Evolutionary conservation across 768 basidiomycete genomes (phyloP), one percentile per base, ranked within the genome.

Genomic region (Naematelia encephala): DNA sequence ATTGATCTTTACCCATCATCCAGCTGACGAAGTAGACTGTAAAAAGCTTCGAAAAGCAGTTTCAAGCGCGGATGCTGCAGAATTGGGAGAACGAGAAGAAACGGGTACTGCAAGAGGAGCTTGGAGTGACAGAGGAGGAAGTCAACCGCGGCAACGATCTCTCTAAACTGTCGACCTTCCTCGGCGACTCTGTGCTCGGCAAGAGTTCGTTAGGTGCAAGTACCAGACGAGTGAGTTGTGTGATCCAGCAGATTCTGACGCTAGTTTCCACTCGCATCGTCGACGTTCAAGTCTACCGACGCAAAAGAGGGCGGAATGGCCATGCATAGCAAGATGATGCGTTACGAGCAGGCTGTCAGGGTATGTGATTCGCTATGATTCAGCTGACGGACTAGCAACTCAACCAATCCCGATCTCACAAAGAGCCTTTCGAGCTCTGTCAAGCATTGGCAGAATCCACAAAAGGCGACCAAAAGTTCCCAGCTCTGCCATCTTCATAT

Each of bases 331-430:
- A 71, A 70, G 69, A 72, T 97, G 92, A 90, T 97, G 88, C 86
- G 85, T 12, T 99, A 97, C 75, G 89, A 93, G 80, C 84, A 85
- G 49, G 86, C 89, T 28, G 80, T 97, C 44, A 80, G 89, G 22
- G 80, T 97, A 51, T 92, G 96, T 79, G 77, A 11, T 44, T 39
- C 51, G 11, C 14, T 21, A 45, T 45, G 29, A n/a, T 12, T 23
- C 55, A 16, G 29, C 50, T 19, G 23, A 10, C 51, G n/a, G 10
- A 14, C 47, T 27, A 75, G 74, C 56, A 63, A 8, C 55, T 76
- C 8, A 76, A 76, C 54, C 55, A 61, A 28, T 48, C 54, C 28
- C 54, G 74, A 39, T 55, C 67, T 30, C 59, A 61, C 4, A 69
- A 68, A 54, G 65, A 69, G 51, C 67, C 68, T 2, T 61, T 72